Percentiles rank a stretch among this genome's conserved stretches.
phyloP scores from a whole-genome alignment of 495 filamentous ascomycete genomes.

The Stereocaulon alpinum region DNA sequence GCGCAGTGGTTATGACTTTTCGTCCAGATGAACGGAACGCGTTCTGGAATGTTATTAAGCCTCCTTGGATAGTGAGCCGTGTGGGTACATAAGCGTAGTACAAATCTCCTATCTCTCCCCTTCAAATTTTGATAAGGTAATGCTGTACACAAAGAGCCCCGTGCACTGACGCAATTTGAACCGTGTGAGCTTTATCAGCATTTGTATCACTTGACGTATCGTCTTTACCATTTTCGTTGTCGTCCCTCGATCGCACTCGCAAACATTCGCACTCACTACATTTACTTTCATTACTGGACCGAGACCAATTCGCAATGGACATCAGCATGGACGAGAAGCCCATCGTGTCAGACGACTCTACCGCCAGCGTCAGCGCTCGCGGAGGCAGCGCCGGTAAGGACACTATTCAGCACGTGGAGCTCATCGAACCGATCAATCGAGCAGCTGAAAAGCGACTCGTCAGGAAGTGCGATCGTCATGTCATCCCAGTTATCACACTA shows the following conservation, averaged over 20 bases:
- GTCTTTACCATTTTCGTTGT: neutral
- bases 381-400: slow-evolving; percentile 1
- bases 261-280: neutral
- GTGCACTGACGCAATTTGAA: neutral
- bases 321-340: slow-evolving; percentile 8
- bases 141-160: neutral
- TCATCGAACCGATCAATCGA: slow-evolving; percentile 19
- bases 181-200: neutral
- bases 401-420: slow-evolving; percentile 5
- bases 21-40: neutral
- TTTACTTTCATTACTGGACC: too few relatives aligned
- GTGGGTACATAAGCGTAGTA: neutral
- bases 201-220: neutral
- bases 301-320: slow-evolving; percentile 1
- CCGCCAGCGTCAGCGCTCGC: slow-evolving; percentile 4
- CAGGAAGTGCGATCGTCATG: slow-evolving; percentile 33
- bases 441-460: slow-evolving; percentile 29
- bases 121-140: neutral
- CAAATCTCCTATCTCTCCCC: neutral
- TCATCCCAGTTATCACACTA: slow-evolving; percentile 32
- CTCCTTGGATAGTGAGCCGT: slow-evolving; percentile 2
- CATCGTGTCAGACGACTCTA: neutral
- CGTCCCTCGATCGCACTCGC: neutral
- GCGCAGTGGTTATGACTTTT: neutral
- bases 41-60: slow-evolving; percentile 12